Evolutionary conservation across 1,284 basidiomycete species (phyloP).

Genomic region (Xerocomus cyaneibrunnescens): DNA sequence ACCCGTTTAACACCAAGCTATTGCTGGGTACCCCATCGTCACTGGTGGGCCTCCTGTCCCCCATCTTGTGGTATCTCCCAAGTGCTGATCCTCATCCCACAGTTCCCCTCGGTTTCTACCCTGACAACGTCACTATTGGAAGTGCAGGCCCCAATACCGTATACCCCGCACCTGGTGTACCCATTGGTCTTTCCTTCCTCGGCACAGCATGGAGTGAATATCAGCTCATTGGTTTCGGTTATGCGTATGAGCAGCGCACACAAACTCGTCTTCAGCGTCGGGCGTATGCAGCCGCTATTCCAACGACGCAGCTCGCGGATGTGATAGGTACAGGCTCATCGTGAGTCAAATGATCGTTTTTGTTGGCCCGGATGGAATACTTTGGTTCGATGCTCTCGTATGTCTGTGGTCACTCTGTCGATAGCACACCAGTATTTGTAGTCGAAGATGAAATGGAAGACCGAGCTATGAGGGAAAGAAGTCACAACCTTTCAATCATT

Average conservation of each 20-base stretch:
- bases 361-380: too few relatives aligned
- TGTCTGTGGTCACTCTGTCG: too few relatives aligned
- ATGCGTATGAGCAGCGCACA: not conserved
- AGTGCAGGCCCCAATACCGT: not conserved
- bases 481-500: too few relatives aligned
- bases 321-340: conserved; percentile 32
- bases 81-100: not conserved
- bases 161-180: not conserved
- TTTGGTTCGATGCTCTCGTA: too few relatives aligned
- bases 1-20: not conserved
- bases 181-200: not conserved
- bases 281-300: conserved; percentile 34
- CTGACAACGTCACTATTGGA: not conserved
- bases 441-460: too few relatives aligned
- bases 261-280: not conserved
- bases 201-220: not conserved
- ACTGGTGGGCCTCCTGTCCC: not conserved
- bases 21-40: not conserved
- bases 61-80: not conserved
- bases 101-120: not conserved
- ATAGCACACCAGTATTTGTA: too few relatives aligned
- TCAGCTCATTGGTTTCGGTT: not conserved
- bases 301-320: conserved; percentile 58
- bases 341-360: too few relatives aligned
- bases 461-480: too few relatives aligned